Percentiles rank a stretch among this genome's conserved stretches.
Conservation (phyloP, 257 asterid genomes). For the Fraxinus anomala region DNA sequence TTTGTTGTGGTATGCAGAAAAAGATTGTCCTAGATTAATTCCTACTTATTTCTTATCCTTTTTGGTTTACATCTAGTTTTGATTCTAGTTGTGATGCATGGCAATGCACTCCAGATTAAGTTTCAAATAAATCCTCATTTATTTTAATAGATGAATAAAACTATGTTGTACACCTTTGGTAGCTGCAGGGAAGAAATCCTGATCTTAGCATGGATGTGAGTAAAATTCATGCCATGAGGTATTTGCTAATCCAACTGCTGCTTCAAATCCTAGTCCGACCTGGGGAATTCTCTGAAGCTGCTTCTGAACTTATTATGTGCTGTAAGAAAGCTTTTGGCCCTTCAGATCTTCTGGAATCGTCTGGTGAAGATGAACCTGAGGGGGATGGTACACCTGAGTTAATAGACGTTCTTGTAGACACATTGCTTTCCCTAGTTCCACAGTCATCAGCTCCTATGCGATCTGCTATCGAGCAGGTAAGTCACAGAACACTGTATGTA, state of each 20-base stretch:
- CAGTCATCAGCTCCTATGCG: conserved; percentile 90
- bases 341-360: conserved; percentile 61
- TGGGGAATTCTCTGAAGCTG: conserved; percentile 84
- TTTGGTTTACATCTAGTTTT: background rate
- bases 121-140: background rate
- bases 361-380: conserved; percentile 55
- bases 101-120: background rate
- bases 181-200: conserved; percentile 66
- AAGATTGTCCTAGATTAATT: background rate
- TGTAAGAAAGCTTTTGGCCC: conserved; percentile 78
- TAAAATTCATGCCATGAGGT: conserved; percentile 75
- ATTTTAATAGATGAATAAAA: background rate
- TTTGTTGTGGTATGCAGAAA: background rate
- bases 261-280: conserved; percentile 91
- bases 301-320: conserved; percentile 80
- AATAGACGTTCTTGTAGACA: conserved; percentile 95
- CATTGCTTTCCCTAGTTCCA: conserved; percentile 91
- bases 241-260: conserved; percentile 84
- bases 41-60: background rate
- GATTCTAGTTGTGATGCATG: background rate
- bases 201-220: conserved; percentile 54
- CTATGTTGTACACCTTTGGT: conserved; percentile 22
- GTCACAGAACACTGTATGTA: conserved; percentile 23
- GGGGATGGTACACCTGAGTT: conserved; percentile 48
- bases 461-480: conserved; percentile 89